These are phyloP conservation scores for Lactuca sativa DNA, from an alignment of 129 eudicot species.

Conservation along the genomic window DNA sequence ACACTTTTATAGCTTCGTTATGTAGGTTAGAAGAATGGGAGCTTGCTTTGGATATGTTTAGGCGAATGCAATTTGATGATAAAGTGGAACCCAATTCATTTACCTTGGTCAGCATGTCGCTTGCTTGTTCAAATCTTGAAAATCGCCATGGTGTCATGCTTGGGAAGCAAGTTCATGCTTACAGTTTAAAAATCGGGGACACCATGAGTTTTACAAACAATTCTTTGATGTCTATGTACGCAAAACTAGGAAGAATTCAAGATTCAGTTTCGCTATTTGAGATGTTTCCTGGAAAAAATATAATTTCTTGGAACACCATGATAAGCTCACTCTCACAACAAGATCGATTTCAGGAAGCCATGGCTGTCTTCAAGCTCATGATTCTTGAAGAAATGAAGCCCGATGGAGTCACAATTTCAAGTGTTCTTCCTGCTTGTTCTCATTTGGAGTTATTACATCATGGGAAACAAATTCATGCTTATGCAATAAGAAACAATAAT, in stretches of 20 bases:
- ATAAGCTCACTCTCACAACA: constrained; percentile 61
- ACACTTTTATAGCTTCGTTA: constrained; percentile 57
- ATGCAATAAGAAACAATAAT: constrained; percentile 44
- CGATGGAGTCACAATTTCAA: constrained; percentile 74
- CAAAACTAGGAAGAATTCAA: constrained; percentile 56
- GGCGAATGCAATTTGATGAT: constrained; percentile 63
- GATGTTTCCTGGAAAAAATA: constrained; percentile 40
- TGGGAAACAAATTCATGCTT: constrained; percentile 80
- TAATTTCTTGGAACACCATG: constrained; percentile 88
- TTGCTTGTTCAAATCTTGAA: constrained; percentile 58
- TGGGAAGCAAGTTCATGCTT: constrained; percentile 79
- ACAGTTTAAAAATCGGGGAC: constrained; percentile 53
- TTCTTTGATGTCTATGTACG: constrained; percentile 79
- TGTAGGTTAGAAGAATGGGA: constrained; percentile 72
- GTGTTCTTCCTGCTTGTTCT: constrained; percentile 83
- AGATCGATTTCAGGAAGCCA: constrained; percentile 55
- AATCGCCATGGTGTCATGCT: constrained; percentile 50
- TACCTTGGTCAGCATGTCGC: constrained; percentile 63
- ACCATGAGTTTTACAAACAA: constrained; percentile 55
- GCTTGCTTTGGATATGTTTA: constrained; percentile 65
- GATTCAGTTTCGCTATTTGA: constrained; percentile 52
- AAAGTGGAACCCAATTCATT: constrained; percentile 60
- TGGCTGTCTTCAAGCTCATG: constrained; percentile 54
- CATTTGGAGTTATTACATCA: constrained; percentile 64
- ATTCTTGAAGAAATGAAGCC: constrained; percentile 55